phyloP scores from a whole-genome alignment of 192 early-diverging fungal genomes.

The Spizellomyces sp. region DNA sequence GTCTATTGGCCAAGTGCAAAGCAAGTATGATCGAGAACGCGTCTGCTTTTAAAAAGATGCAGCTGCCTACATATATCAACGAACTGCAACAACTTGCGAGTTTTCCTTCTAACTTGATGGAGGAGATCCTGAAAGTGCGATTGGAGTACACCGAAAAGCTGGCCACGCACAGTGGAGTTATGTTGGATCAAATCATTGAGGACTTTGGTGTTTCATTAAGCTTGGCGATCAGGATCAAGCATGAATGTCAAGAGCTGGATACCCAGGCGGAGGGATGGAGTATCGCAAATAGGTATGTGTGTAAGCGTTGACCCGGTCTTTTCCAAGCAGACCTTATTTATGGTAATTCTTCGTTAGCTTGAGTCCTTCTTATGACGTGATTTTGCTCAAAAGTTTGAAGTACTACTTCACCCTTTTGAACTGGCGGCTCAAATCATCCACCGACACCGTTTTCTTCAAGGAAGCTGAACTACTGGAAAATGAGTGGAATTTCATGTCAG shows the following conservation, averaged over 20 bases:
- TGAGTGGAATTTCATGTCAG: conserved; percentile 80
- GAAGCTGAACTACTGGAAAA: conserved; percentile 80
- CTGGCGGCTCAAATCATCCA: conserved; percentile 62
- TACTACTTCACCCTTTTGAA: conserved; percentile 80
- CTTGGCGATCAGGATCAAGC: conserved; percentile 74
- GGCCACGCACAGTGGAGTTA: conserved; percentile 57
- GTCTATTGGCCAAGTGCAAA: conserved; percentile 65
- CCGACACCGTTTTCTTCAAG: conserved; percentile 51
- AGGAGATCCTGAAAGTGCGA: conserved; percentile 73
- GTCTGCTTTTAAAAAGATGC: conserved; percentile 65
- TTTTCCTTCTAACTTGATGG: conserved; percentile 80
- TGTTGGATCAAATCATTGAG: conserved; percentile 79
- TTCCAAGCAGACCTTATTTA: no score
- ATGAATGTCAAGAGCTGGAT: conserved; percentile 66
- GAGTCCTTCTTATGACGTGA: conserved; percentile 69
- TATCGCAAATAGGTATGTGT: conserved; percentile 32
- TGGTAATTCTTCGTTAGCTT: conserved; percentile 19
- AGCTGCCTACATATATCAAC: conserved; percentile 67
- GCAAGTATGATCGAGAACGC: conserved; percentile 70
- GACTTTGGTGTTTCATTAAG: conserved; percentile 73
- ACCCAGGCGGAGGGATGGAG: conserved; percentile 68
- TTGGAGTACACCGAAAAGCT: conserved; percentile 67
- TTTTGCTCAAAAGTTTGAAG: conserved; percentile 69
- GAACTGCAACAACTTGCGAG: conserved; percentile 71
- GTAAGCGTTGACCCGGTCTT: no score